Base-by-base conservation (phyloP, 345 rosid species). In the Barbarea vulgaris region DNA sequence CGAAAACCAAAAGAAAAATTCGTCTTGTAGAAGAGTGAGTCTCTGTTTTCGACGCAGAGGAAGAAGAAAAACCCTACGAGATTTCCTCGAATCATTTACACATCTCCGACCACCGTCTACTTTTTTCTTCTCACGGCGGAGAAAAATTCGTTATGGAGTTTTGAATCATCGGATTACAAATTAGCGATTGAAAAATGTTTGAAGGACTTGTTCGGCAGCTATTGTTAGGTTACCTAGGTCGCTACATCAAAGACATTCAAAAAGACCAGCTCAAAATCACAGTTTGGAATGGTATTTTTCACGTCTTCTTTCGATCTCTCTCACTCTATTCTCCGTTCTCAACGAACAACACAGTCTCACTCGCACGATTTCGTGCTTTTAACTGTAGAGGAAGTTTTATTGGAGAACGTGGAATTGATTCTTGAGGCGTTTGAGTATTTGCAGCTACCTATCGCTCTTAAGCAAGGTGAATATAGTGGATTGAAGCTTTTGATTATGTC, bases 351-450 rank as follows among this genome's bases (percentile, higher is more conserved):
- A 81, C 55, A 78, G 25, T 58, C 44, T 59, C 27, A 36, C 58
- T 72, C 28, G 2, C 6, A 44, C 18, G 19, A 12, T 48, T 47
- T 55, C 48, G 61, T 55, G 48, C 1, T 64, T 63, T 1, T 4
- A 18, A 25, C 48, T 74, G 63, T 44, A 79, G 93, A 83, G 78
- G 96, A 88, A 76, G 89, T 93, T 9, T 62, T 87, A 50, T 57
- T 93, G 85, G 90, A 91, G 84, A 87, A 89, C 73, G 90, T 89
- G 39, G 90, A 93, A 21, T 86, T 93, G 25, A 87, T 84, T 80
- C 93, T 87, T 9, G 97, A 91, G 67, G 96, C 98, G 57, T 93
- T 93, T 47, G 98, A 93, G 77, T 89, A 88, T 81, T 87, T 93
- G 54, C 96, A 86, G 81, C 76, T 91, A 30, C 97, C 98, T 4